These are phyloP conservation scores for Solanum virginianum DNA, from an alignment of 257 asterid genomes.

Conservation along the genomic window DNA sequence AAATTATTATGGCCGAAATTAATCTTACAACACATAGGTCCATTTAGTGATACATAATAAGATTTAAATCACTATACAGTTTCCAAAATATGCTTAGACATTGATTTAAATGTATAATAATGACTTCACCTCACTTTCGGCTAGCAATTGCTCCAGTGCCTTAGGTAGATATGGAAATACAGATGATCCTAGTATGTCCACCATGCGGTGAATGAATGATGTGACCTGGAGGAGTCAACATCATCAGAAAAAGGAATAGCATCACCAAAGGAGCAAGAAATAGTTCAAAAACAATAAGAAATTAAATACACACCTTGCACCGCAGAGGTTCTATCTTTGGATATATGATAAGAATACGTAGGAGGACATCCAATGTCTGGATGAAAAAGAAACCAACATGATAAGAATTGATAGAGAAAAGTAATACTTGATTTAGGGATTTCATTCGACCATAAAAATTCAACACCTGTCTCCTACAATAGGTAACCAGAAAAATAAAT, in stretches of 20 bases:
- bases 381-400: neutral
- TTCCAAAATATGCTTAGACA: neutral
- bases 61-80: neutral
- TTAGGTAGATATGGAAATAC: slow-evolving; percentile 90
- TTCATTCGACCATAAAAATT: neutral
- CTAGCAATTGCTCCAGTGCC: slow-evolving; percentile 77
- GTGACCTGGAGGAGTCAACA: slow-evolving; percentile 42
- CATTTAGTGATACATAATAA: neutral
- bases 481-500: neutral
- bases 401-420: neutral
- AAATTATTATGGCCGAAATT: neutral
- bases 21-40: neutral
- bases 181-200: slow-evolving; percentile 73
- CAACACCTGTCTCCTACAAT: neutral
- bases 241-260: neutral
- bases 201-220: slow-evolving; percentile 96
- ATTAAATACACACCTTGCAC: slow-evolving; percentile 48
- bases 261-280: neutral
- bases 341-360: slow-evolving; percentile 72
- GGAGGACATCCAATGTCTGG: slow-evolving; percentile 50
- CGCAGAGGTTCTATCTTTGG: slow-evolving; percentile 72
- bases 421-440: neutral
- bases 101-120: neutral
- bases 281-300: neutral
- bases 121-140: slow-evolving; percentile 71